phyloP scores from a whole-genome alignment of 345 rosid species.

The Psidium guajava region DNA sequence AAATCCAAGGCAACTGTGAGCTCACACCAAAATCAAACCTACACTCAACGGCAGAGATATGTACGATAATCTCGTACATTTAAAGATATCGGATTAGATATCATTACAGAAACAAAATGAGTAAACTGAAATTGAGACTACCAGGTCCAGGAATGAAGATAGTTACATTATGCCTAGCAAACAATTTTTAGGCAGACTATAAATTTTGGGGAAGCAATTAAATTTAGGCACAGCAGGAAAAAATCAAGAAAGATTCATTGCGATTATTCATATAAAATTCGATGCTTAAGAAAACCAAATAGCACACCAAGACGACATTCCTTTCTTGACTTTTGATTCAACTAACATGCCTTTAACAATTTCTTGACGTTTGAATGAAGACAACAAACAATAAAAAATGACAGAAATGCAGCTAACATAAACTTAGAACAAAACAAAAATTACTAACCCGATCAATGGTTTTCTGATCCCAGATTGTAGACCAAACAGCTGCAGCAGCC shows the following conservation, averaged over 20 bases:
- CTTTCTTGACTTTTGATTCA: not conserved
- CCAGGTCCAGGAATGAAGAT: not conserved
- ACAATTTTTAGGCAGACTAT: not conserved
- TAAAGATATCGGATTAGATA: not conserved
- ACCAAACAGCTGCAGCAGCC: slow-evolving; percentile 97
- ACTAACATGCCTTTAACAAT: not conserved
- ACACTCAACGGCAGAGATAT: not conserved
- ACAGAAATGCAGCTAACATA: not conserved
- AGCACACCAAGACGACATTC: not conserved
- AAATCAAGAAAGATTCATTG: not conserved
- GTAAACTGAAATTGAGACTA: not conserved
- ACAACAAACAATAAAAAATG: not conserved
- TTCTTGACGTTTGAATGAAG: not conserved
- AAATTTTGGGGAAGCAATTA: not conserved
- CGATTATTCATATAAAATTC: not conserved
- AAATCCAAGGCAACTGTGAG: not conserved
- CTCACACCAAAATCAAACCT: not conserved
- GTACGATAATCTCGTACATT: not conserved
- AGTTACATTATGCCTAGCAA: not conserved
- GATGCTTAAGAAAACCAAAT: not conserved
- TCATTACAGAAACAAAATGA: not conserved
- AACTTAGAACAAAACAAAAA: slow-evolving; percentile 4
- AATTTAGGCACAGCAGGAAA: not conserved
- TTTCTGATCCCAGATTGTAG: slow-evolving; percentile 83
- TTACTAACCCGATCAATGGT: slow-evolving; percentile 80